phyloP scores from a whole-genome alignment of 2,329 filamentous ascomycete species.

The Talaromyces marneffei region DNA sequence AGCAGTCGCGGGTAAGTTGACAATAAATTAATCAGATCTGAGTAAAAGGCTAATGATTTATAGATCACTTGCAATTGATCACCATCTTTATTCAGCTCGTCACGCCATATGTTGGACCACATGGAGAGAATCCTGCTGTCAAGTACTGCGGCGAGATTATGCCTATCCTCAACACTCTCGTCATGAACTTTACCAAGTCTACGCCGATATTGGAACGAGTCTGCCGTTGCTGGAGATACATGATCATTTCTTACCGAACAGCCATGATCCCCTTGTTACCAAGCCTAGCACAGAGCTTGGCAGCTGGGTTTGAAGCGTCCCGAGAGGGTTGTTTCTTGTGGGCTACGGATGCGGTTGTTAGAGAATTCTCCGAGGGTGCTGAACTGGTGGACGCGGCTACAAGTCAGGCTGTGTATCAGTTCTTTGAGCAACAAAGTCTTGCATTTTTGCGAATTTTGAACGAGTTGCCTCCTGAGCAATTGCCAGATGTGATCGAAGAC shows the following conservation, averaged over 20 bases:
- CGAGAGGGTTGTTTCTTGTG: constrained; percentile 97
- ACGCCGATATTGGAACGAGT: constrained; percentile 87
- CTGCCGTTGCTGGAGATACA: constrained; percentile 92
- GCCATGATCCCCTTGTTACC: constrained; percentile 80
- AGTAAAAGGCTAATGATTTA: background rate
- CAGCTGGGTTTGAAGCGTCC: constrained; percentile 75
- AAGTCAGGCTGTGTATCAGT: constrained; percentile 81
- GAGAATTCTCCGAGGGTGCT: constrained; percentile 88
- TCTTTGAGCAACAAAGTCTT: constrained; percentile 89
- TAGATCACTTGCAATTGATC: constrained; percentile 84
- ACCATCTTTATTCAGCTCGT: constrained; percentile 80
- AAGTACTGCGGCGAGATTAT: constrained; percentile 96
- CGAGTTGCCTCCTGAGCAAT: constrained; percentile 68
- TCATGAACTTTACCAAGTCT: constrained; percentile 81
- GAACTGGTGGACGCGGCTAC: constrained; percentile 78
- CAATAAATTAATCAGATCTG: background rate
- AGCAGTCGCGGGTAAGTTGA: constrained; percentile 65
- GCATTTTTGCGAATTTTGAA: constrained; percentile 86
- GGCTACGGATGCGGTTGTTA: constrained; percentile 90
- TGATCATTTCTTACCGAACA: constrained; percentile 92
- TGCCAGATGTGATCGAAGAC: constrained; percentile 86
- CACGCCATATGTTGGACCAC: constrained; percentile 66
- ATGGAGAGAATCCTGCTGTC: constrained; percentile 79
- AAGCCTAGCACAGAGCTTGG: constrained; percentile 80
- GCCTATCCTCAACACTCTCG: constrained; percentile 75